Conservation (phyloP, 192 early-diverging fungal species). For the Piromyces finnis region DNA sequence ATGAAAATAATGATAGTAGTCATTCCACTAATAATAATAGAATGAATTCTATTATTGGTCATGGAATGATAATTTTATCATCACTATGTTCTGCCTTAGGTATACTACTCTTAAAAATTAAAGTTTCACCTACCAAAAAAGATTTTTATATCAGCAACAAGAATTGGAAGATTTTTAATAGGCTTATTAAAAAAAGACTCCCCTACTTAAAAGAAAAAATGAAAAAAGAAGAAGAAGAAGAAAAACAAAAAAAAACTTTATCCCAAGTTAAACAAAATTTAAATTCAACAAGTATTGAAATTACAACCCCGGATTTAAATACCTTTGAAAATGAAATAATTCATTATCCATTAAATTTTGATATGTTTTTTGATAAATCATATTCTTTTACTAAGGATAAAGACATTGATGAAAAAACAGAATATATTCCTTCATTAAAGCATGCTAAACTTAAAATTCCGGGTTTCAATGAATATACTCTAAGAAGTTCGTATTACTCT, state of each 20-base stretch:
- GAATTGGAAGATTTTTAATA: neutral
- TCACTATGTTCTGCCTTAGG: neutral
- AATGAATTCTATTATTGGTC: neutral
- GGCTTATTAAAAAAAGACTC: neutral
- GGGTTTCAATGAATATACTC: neutral
- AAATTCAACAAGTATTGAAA: too few species aligned
- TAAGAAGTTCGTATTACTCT: neutral
- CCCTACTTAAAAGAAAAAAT: too few species aligned
- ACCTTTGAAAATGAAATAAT: too few species aligned
- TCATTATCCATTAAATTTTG: too few species aligned
- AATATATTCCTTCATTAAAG: neutral
- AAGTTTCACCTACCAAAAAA: neutral
- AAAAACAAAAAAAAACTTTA: too few species aligned
- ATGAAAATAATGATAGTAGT: neutral
- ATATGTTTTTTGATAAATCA: too few species aligned
- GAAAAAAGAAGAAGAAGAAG: too few species aligned
- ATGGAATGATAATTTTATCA: neutral
- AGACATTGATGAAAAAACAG: neutral
- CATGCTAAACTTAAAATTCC: neutral
- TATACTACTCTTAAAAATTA: neutral
- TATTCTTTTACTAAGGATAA: too few species aligned
- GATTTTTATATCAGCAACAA: neutral
- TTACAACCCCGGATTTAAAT: too few species aligned
- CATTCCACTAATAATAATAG: neutral
- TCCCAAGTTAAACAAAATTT: too few species aligned